Conservation (phyloP, 176 grass and related monocot species). For the Bromus sterilis region DNA sequence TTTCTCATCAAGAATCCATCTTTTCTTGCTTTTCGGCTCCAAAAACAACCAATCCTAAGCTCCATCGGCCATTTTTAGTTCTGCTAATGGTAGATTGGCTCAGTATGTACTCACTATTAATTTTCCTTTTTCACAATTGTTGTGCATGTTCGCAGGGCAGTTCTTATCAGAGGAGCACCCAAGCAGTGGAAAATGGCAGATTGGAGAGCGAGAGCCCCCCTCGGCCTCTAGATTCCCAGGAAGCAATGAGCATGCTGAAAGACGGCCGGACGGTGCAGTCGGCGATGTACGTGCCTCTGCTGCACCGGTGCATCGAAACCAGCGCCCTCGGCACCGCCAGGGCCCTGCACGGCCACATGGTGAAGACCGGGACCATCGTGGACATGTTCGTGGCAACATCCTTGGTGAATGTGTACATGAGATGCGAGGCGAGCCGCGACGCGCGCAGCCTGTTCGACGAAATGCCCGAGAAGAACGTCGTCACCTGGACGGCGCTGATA, state of each 20-base stretch:
- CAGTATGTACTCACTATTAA: background rate
- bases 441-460: conserved; percentile 38
- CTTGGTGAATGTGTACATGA: conserved; percentile 45
- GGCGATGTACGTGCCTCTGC: conserved; percentile 55
- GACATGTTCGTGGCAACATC: conserved; percentile 55
- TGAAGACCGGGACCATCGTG: conserved; percentile 30
- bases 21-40: background rate
- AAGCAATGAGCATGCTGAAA: conserved; percentile 47
- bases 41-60: background rate
- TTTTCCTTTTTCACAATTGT: background rate
- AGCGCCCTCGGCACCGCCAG: conserved; percentile 15
- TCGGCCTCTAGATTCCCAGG: conserved; percentile 23
- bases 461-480: conserved; percentile 41
- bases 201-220: background rate
- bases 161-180: conserved; percentile 22
- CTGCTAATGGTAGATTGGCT: background rate
- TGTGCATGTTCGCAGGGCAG: conserved; percentile 14
- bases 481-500: conserved; percentile 63
- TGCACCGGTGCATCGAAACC: conserved; percentile 35
- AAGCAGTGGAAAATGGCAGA: background rate
- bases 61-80: background rate
- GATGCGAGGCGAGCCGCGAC: conserved; percentile 20
- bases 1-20: background rate
- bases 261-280: conserved; percentile 39
- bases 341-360: conserved; percentile 54